Evolutionary conservation across 768 basidiomycete genomes (phyloP).

Genomic region (Termitomyces sp.): DNA sequence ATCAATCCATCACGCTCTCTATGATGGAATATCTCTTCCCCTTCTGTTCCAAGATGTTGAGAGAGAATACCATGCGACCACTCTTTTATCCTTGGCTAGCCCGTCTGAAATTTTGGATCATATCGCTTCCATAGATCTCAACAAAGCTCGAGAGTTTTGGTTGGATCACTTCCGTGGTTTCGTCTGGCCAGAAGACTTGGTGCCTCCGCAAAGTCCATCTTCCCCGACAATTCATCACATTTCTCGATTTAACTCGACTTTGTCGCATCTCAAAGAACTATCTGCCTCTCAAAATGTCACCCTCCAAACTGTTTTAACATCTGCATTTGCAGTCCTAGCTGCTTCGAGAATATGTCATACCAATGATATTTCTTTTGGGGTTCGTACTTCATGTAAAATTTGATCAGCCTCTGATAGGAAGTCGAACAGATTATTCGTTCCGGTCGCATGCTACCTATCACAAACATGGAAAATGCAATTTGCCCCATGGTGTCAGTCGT

Average conservation of each 20-base stretch:
- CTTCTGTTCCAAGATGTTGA: constrained; percentile 25
- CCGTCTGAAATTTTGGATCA: constrained; percentile 20
- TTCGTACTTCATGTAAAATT: constrained; percentile 15
- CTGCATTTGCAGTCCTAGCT: constrained; percentile 24
- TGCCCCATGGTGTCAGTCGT: constrained; percentile 29
- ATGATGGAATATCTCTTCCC: constrained; percentile 30
- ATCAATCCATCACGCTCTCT: constrained; percentile 33
- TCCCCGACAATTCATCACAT: constrained; percentile 6
- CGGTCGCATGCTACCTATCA: constrained; percentile 28
- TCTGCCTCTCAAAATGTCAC: constrained; percentile 27
- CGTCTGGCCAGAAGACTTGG: constrained; percentile 16
- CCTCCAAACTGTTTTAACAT: constrained; percentile 28
- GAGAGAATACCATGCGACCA: constrained; percentile 16
- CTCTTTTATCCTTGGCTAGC: constrained; percentile 3
- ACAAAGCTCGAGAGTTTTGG: constrained; percentile 26
- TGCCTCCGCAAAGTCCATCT: background rate
- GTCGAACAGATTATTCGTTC: constrained; percentile 29
- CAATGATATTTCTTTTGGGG: constrained; percentile 29
- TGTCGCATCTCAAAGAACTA: constrained; percentile 21
- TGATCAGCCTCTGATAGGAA: background rate
- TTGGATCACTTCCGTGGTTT: constrained; percentile 21
- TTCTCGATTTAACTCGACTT: constrained; percentile 17
- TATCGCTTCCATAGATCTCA: constrained; percentile 20
- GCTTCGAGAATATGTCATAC: constrained; percentile 21
- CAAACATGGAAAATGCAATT: constrained; percentile 23